Base-by-base conservation (phyloP, 495 filamentous ascomycete genomes). In the Penicillium nucicola region DNA sequence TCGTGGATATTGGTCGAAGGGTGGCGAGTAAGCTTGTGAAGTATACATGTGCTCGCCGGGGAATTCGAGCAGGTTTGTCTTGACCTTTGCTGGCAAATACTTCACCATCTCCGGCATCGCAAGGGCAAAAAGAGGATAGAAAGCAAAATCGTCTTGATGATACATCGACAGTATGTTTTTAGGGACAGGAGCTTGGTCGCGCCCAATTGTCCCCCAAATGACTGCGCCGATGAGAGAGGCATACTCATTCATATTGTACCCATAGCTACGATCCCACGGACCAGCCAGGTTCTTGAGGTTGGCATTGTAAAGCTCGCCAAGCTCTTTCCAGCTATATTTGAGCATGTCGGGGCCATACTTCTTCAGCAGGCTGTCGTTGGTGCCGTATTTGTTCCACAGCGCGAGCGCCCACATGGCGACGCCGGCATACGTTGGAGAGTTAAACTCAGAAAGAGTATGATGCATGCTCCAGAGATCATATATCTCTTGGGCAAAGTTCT, bases 201-300 rank as follows among this genome's bases (percentile, higher is more conserved):
- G 67, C 0, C 68, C 70, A 37, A 67, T 50, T 2, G 68, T 25
- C 7, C 62, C 57, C 71, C 71, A 75, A 14, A 75, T 57, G 30
- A 66, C 62, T 13, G 62, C 48, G 1, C 65, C 64, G 50, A 71
- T 57, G 22, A 75, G 61, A 37, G 57, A 65, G 0, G 67, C 57
- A 52, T 75, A 75, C 11, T 59, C 46, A 13, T 68, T 71, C 71
- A 75, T 75, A 37, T 75, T 64, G 47, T 67, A 73, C 0, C 71
- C 71, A 47, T 75, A 75, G 1, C 63, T 62, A 4, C 71, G 64
- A 36, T 75, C 71, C 71, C 71, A 75, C 0, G 71, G 71, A 3
- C 71, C 71, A 22, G 70, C 71, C 19, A 73, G 33, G 30, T 75
- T 75, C 31, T 64, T 61, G 43, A 75, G 31, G 17, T 68, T 51